These are phyloP conservation scores for Penicillium flavigenum DNA, from an alignment of 495 filamentous ascomycete genomes.

Conservation along the genomic window DNA sequence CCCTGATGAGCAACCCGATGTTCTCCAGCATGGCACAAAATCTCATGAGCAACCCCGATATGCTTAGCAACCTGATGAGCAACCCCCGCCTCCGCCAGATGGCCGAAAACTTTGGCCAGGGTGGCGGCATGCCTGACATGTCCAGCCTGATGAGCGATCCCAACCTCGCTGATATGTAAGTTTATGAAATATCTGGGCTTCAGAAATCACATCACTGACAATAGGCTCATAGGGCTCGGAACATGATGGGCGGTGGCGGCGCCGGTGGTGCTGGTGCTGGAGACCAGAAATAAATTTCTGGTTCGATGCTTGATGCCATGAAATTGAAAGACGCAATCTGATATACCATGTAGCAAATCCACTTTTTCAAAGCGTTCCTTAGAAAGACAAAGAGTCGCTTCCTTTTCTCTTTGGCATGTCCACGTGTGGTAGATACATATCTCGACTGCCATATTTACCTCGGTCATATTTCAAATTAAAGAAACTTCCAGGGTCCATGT, in stretches of 20 bases:
- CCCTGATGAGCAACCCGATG: slow-evolving; percentile 97
- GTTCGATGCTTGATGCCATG: slow-evolving; percentile 16
- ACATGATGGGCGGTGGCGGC: slow-evolving; percentile 68
- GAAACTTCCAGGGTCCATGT: neutral
- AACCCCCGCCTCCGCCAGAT: slow-evolving; percentile 86
- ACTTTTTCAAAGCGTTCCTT: slow-evolving; percentile 24
- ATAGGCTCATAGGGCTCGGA: slow-evolving; percentile 60
- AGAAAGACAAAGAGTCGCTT: slow-evolving; percentile 6
- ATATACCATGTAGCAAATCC: slow-evolving; percentile 20
- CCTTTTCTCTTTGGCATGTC: neutral
- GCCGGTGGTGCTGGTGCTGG: slow-evolving; percentile 41
- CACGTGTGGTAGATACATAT: neutral
- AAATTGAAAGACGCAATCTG: slow-evolving; percentile 27
- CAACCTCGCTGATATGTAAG: slow-evolving; percentile 89
- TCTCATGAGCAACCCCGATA: slow-evolving; percentile 91
- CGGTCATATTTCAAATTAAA: neutral
- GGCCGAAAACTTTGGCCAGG: slow-evolving; percentile 56
- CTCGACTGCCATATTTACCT: neutral
- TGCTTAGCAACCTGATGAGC: slow-evolving; percentile 86
- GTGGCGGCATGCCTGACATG: slow-evolving; percentile 80
- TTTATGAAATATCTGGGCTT: slow-evolving; percentile 12
- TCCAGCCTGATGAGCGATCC: slow-evolving; percentile 84
- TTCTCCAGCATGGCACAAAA: slow-evolving; percentile 94
- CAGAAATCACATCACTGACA: slow-evolving; percentile 13
- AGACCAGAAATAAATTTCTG: slow-evolving; percentile 16